Base-by-base conservation (phyloP, 305 asterid species). In the Solanum chacoense region DNA sequence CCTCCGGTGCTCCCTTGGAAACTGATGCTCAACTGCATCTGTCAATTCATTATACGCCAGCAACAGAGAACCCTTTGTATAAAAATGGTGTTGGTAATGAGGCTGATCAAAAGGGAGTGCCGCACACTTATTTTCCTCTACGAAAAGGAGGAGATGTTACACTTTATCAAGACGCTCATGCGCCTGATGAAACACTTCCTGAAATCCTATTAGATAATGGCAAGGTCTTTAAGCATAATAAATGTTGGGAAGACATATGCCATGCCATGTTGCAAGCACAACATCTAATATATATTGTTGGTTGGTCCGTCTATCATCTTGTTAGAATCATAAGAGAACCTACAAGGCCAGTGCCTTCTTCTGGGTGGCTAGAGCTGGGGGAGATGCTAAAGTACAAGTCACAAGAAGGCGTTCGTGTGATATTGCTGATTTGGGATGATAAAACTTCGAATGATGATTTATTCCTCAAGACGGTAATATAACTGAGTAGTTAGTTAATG, bases 181-280 rank as follows among this genome's bases (percentile, higher is more conserved):
- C 74, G 8, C 89, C 89, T 7, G 91, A 89, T 89, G 86, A n/a
- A 77, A 85, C 74, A 67, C 65, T 89, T 26, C 91, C 91, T 31
- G 84, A 89, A 34, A 89, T 89, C 79, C 11, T 37, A 45, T 42
- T 89, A 8, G 91, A 89, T 38, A 50, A 67, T 77, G 88, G 69
- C 31, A 76, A 86, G 38, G 83, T 85, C 18, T 89, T 89, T 86
- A 50, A 40, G 18, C 91, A 40, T 85, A 86, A 86, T 22, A 86
- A 86, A 63, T 89, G 91, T 77, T 89, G 91, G 91, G 91, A 89
- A 86, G 91, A 89, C 29, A 89, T 89, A 28, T 89, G 91, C 3
- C 91, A 89, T 65, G 89, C 89, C 36, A 77, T 89, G 18, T 29
- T 89, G 83, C 89, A 77, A 22, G 89, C 91, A 7, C 86, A 86